Conservation (phyloP, 148 eudicot species). For the Vaccinium myrtillus region DNA sequence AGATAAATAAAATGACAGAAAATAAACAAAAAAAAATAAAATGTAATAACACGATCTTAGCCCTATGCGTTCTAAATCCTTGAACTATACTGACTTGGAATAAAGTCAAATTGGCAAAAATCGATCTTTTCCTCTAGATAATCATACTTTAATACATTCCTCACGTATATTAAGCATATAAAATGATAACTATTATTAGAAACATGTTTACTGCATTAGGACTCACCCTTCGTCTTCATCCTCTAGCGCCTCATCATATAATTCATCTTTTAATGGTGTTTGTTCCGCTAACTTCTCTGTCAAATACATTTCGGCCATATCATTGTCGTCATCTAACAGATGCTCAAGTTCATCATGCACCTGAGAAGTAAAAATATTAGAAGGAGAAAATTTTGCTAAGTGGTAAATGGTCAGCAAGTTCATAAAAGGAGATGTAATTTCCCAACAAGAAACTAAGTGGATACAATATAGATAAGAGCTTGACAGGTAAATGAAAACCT, state of each 20-base stretch:
- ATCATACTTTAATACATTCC: not conserved
- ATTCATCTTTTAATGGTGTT: conserved; percentile 26
- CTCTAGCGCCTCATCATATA: conserved; percentile 18
- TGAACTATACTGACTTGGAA: not conserved
- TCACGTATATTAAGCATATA: not conserved
- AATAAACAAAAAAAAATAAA: not conserved
- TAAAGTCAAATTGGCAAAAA: not conserved
- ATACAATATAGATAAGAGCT: not conserved
- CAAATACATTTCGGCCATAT: conserved; percentile 72
- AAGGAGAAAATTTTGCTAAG: not conserved
- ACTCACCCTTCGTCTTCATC: conserved; percentile 35
- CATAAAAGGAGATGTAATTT: not conserved
- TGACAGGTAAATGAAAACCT: not conserved
- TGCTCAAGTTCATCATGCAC: conserved; percentile 69
- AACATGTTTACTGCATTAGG: conserved; percentile 1
- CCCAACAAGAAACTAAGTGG: not conserved
- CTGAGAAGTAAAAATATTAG: conserved; percentile 16
- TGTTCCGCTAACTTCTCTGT: conserved; percentile 46
- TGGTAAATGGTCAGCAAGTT: not conserved
- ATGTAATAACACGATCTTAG: not conserved
- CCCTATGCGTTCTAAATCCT: not conserved
- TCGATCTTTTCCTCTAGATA: not conserved
- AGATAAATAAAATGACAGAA: not conserved
- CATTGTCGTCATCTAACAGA: conserved; percentile 64
- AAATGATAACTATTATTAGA: not conserved